Evolutionary conservation across 2,329 filamentous ascomycete species (phyloP), one percentile per base, ranked within the genome.

Genomic region (Alternaria burnsii): DNA sequence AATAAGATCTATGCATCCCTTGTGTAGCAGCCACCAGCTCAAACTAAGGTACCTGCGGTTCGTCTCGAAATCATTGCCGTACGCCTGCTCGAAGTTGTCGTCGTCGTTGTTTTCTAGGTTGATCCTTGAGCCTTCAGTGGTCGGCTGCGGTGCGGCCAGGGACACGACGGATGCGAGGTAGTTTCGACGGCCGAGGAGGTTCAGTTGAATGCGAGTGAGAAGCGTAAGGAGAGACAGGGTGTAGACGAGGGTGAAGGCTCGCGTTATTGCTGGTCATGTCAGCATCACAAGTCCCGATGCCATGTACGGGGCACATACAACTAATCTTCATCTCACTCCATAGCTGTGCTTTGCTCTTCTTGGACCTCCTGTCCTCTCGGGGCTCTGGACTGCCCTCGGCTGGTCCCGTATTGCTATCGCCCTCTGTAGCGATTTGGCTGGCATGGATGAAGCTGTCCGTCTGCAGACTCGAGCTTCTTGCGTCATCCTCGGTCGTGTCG

Each of bases 261-360:
- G 86, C 10, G 95, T 95, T 71, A 98, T 91, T 9, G 95, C 94
- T 95, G 70, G 40, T 34, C 34, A 52, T 22, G 63, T 73, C 58
- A 71, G 63, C 51, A 18, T 34, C 5, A 1, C 8, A 71, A 24
- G 74, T 67, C 32, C 55, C 14, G 26, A 41, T 16, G 18, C 22
- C 7, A 8, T 41, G 2, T 24, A 40, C n/a, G 16, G 40, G 18
- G 55, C 11, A 83, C 90, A 76, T 81, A 96, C 93, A 94, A 81
- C 90, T 93, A 69, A 98, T 97, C 75, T 97, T 97, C 79, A 99
- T 87, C 75, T 99, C 94, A 78, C 96, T 94, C 95, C 95, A 99
- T 44, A 99, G 84, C 81, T 98, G 94, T 51, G 92, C 88, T 85
- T 98, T 98, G 62, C 89, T 93, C 81, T 90, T 94, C 78, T 88